Evolutionary conservation across 2,329 filamentous ascomycete genomes (phyloP).

Genomic region (Beauveria scarabaeidicola): DNA sequence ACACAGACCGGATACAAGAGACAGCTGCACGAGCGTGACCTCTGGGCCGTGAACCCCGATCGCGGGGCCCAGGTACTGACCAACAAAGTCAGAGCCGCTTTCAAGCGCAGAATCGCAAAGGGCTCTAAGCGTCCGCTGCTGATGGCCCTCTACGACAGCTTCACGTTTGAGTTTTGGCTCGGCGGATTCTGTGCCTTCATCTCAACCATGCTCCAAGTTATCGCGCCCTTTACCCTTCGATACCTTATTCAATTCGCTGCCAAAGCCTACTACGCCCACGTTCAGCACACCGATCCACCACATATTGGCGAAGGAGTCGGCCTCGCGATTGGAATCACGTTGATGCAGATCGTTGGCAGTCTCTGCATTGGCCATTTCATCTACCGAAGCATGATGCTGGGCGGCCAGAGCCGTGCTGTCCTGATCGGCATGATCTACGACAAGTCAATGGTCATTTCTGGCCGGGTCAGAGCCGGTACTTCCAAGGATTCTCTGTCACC

Average conservation of each 20-base stretch:
- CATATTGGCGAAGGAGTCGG: constrained; percentile 69
- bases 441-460: constrained; percentile 84
- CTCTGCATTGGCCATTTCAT: constrained; percentile 83
- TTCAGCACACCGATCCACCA: constrained; percentile 45
- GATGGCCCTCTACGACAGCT: constrained; percentile 79
- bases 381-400: constrained; percentile 85
- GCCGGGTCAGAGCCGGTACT: constrained; percentile 78
- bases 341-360: constrained; percentile 79
- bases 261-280: constrained; percentile 63
- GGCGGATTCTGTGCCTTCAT: constrained; percentile 70
- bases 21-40: constrained; percentile 71
- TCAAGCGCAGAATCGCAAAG: constrained; percentile 56
- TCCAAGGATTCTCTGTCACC: constrained; percentile 23
- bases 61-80: constrained; percentile 65
- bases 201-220: constrained; percentile 67
- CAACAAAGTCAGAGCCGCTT: constrained; percentile 55
- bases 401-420: constrained; percentile 72
- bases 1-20: constrained; percentile 72
- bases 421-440: constrained; percentile 84
- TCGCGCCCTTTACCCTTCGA: constrained; percentile 76
- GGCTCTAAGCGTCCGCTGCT: constrained; percentile 67
- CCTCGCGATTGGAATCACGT: constrained; percentile 72
- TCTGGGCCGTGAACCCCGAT: constrained; percentile 81
- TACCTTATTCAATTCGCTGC: constrained; percentile 81
- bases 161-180: constrained; percentile 74